Conservation (phyloP, 495 filamentous ascomycete genomes). For the Penicillium nucicola region DNA sequence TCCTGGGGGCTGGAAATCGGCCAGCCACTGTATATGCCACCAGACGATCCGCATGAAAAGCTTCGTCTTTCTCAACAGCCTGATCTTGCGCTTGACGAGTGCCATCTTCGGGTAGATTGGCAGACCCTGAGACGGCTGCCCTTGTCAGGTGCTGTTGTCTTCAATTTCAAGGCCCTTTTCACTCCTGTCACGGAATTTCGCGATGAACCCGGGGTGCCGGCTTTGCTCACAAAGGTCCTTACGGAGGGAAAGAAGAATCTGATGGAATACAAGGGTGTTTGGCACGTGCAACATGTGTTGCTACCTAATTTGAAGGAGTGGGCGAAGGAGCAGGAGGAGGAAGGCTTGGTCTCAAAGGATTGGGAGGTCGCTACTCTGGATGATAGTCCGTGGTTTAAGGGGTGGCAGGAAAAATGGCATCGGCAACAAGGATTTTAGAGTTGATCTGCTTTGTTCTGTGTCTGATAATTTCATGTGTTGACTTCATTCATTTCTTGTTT, state of each 20-base stretch:
- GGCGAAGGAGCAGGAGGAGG: constrained; percentile 64
- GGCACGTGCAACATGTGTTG: constrained; percentile 76
- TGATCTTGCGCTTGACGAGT: constrained; percentile 53
- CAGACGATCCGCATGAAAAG: constrained; percentile 65
- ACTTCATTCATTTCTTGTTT: too few relatives aligned
- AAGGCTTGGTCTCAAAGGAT: constrained; percentile 55
- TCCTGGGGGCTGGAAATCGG: constrained; percentile 86
- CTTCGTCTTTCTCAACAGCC: constrained; percentile 55
- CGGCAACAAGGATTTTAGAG: constrained; percentile 65
- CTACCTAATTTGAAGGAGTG: constrained; percentile 67
- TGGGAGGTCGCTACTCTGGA: constrained; percentile 79
- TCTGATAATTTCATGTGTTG: too few relatives aligned
- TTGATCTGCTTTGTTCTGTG: background rate
- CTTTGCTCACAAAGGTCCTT: constrained; percentile 63
- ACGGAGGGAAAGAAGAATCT: constrained; percentile 69
- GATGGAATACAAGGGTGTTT: constrained; percentile 83
- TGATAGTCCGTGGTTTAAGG: constrained; percentile 77
- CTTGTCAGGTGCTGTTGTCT: constrained; percentile 69
- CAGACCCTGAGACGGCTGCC: constrained; percentile 84
- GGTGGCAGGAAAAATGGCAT: constrained; percentile 85
- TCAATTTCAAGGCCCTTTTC: constrained; percentile 92
- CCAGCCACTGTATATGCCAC: constrained; percentile 73
- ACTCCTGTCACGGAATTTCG: constrained; percentile 71
- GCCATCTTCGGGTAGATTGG: constrained; percentile 84
- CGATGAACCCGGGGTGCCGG: constrained; percentile 72